Base-by-base conservation (phyloP, 1,284 basidiomycete species). In the Heterobasidion occidentale region DNA sequence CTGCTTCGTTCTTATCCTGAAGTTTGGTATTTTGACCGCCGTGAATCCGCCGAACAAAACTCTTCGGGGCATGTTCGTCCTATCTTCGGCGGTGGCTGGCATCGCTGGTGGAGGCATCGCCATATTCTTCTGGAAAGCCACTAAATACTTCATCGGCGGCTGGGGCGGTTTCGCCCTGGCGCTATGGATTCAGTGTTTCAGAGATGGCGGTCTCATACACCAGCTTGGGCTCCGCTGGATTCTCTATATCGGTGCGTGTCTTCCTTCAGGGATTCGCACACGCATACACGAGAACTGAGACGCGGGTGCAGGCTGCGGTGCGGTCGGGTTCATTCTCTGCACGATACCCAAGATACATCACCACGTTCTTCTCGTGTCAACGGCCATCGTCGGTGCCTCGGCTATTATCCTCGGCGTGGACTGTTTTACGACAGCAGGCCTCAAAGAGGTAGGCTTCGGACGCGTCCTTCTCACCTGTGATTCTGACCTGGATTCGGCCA, bases 381-480 rank as follows among this genome's bases (percentile, higher is more conserved):
- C 94, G 33, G 90, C 91, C 33, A 78, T 91, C 62, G 88, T 96
- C 56, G 95, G 95, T 20, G 86, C 93, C n/a, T 89, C 89, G n/a
- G 88, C 92, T 1, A 86, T 96, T 67, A 92, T 94, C 58, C 77
- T 98, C 19, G 94, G 94, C 9, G 83, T 97, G 53, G 95, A 98
- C 71, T 98, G 95, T 71, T 98, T 86, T 69, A 90, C 92, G 3
- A 88, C 90, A 7, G 90, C 88, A 5, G 90, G 90, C 27, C 79
- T 97, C 57, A 98, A 98, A 74, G 95, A 97, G 78, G 89, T 89
- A 61, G 61, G 35, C 6, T 15, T 45, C 33, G 27, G 27, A 27
- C 7, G 46, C 19, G 51, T 57, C 59, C 58, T 36, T 55, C 46
- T 56, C 35, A 49, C 33, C 36, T 46, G 54, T 27, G 12, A 42